Percentiles rank a stretch among this genome's conserved stretches.
phyloP scores from a whole-genome alignment of 2,329 filamentous ascomycete genomes.

The Cylindrodendrum hubeiense region DNA sequence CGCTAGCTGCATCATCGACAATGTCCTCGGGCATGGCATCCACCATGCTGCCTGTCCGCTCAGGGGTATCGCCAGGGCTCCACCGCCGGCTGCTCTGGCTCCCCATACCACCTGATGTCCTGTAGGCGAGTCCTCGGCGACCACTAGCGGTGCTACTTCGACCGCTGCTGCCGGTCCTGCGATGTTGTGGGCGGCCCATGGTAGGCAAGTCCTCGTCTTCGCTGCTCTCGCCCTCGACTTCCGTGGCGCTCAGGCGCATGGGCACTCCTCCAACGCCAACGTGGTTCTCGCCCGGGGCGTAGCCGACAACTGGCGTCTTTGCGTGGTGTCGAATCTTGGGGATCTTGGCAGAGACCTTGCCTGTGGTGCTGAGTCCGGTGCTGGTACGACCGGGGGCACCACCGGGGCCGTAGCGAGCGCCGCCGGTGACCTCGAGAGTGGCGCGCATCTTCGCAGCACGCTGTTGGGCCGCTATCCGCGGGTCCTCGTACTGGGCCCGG shows the following conservation, averaged over 20 bases:
- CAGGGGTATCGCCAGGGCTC: slow-evolving; percentile 69
- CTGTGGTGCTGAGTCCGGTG: slow-evolving; percentile 71
- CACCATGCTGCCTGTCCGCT: slow-evolving; percentile 66
- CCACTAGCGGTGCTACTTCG: slow-evolving; percentile 74
- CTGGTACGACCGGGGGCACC: slow-evolving; percentile 63
- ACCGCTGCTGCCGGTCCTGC: slow-evolving; percentile 80
- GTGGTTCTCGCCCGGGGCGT: slow-evolving; percentile 81
- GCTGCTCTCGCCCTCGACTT: slow-evolving; percentile 90
- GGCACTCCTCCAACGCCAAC: slow-evolving; percentile 84
- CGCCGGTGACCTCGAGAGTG: slow-evolving; percentile 83
- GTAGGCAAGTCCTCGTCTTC: slow-evolving; percentile 75
- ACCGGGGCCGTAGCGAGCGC: slow-evolving; percentile 55
- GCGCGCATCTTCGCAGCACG: slow-evolving; percentile 89
- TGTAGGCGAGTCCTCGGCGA: slow-evolving; percentile 62
- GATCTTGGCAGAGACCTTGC: slow-evolving; percentile 85
- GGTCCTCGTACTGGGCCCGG: slow-evolving; percentile 91
- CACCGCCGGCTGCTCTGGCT: slow-evolving; percentile 58
- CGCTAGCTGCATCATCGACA: slow-evolving; percentile 59
- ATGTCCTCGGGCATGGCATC: slow-evolving; percentile 53
- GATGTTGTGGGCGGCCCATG: slow-evolving; percentile 69
- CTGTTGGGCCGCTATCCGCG: slow-evolving; percentile 84
- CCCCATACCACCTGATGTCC: slow-evolving; percentile 62
- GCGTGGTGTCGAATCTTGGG: slow-evolving; percentile 91
- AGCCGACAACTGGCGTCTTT: slow-evolving; percentile 82
- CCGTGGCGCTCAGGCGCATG: slow-evolving; percentile 91